Evolutionary conservation across 2,329 filamentous ascomycete genomes (phyloP), one percentile per base, ranked within the genome.

Genomic region (Aphanoascus verrucosus): DNA sequence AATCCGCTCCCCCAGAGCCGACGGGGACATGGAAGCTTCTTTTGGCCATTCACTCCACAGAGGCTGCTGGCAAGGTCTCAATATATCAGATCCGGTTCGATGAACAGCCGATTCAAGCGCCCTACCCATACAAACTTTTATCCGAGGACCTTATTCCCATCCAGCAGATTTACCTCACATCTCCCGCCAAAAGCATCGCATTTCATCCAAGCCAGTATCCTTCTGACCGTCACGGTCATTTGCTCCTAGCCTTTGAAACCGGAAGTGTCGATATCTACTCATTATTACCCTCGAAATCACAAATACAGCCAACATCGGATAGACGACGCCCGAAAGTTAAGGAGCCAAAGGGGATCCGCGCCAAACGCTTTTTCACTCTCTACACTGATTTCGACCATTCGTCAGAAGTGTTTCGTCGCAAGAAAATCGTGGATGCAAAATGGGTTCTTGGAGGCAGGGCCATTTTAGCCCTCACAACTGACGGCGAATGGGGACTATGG

Each of bases 261-360:
- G 79, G 80, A 5, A 72, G 70, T 41, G 76, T 80, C 28, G 78
- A 80, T 51, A 69, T 83, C 12, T 81, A 79, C 60, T 77, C 81
- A 51, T 76, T 75, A 23, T 73, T 80, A 32, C 68, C 74, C 14
- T 62, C 58, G 19, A 67, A 63, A 41, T 53, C 57, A 14, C 59
- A 59, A 5, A 67, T 60, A 45, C 6, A 9, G 17, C 45, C 61
- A 14, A 55, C 57, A 5, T 61, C 65, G 5, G 64, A 66, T 17
- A 60, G 63, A 3, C 65, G 65, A 11, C 59, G 58, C 3, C 59
- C 66, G 12, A 63, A 63, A 28, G 64, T 60, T 31, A 67, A 68
- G 17, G 68, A 69, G 8, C 62, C 56, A 11, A 58, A 61, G 5
- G 65, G 65, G n/a, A 61, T 61, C 9, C 65, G 68, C 54, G 70